Evolutionary conservation across 352 stramenopile genomes (phyloP).

Genomic region (Globisporangium mamillatum): DNA sequence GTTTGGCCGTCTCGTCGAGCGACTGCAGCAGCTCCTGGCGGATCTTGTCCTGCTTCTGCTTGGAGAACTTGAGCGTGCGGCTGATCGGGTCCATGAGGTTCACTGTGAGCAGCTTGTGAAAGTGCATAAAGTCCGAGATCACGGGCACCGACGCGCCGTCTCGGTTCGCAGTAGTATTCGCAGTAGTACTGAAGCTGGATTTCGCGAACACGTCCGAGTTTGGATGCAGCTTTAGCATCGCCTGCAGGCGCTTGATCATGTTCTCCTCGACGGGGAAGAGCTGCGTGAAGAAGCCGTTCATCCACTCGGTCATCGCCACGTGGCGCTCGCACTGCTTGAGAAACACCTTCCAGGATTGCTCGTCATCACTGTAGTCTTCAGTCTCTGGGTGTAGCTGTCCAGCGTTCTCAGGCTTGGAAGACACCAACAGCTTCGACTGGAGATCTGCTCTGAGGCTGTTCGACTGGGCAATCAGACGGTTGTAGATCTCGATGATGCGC

Average conservation of each 20-base stretch:
- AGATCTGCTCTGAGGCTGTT: constrained; percentile 18
- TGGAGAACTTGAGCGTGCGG: constrained; percentile 50
- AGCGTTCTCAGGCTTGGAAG: background rate
- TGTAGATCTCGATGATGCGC: constrained; percentile 25
- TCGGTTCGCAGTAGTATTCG: background rate
- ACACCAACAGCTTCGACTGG: constrained; percentile 13
- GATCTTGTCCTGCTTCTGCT: constrained; percentile 45
- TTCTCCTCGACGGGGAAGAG: constrained; percentile 35
- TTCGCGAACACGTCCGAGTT: constrained; percentile 15
- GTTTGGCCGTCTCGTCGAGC: constrained; percentile 30
- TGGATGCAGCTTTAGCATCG: constrained; percentile 21
- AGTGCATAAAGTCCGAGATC: constrained; percentile 27
- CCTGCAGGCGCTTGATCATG: constrained; percentile 36
- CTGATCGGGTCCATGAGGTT: constrained; percentile 50
- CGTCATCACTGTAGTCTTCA: constrained; percentile 8
- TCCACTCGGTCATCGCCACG: constrained; percentile 36
- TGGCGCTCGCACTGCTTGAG: constrained; percentile 19
- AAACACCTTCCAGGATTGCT: constrained; percentile 8
- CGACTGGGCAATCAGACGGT: constrained; percentile 18
- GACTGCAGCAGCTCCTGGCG: constrained; percentile 35
- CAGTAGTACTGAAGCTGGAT: background rate
- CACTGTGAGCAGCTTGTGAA: constrained; percentile 35
- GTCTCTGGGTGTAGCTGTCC: background rate
- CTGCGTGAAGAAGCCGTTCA: constrained; percentile 38
- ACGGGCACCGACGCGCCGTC: constrained; percentile 11